phyloP scores from a whole-genome alignment of 345 rosid genomes.

The Pistacia atlantica region DNA sequence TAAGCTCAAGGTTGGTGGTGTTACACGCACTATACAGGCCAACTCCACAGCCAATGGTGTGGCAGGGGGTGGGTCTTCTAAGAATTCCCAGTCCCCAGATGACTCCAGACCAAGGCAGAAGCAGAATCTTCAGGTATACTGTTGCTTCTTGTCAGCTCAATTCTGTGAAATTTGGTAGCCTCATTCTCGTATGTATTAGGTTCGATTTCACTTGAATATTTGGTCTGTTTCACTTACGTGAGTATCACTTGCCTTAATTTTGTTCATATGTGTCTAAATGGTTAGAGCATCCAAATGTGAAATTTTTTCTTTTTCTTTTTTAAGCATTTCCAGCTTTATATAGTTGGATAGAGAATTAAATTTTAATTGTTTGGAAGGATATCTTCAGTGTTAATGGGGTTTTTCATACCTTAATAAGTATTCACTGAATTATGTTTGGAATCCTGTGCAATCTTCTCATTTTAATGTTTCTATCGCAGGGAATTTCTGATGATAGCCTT shows the following conservation, averaged over 20 bases:
- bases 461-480: conserved; percentile 46
- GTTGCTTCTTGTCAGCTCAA: conserved; percentile 14
- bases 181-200: neutral
- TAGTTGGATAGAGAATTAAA: neutral
- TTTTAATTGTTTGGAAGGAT: conserved; percentile 29
- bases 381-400: conserved; percentile 24
- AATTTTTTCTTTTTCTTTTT: neutral
- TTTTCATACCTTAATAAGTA: conserved; percentile 14
- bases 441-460: conserved; percentile 25
- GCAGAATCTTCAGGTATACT: conserved; percentile 54
- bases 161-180: neutral
- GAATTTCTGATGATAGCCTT: conserved; percentile 47
- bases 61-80: conserved; percentile 47
- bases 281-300: neutral
- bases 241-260: neutral
- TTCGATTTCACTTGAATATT: neutral
- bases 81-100: conserved; percentile 38
- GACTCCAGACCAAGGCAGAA: conserved; percentile 32
- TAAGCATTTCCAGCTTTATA: neutral
- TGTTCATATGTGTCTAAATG: neutral
- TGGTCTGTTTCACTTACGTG: neutral
- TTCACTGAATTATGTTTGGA: conserved; percentile 16
- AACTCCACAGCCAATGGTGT: conserved; percentile 49
- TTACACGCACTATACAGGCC: conserved; percentile 52
- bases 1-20: conserved; percentile 70